Conservation (phyloP, 1,284 basidiomycete genomes). For the Moesziomyces aphidis region DNA sequence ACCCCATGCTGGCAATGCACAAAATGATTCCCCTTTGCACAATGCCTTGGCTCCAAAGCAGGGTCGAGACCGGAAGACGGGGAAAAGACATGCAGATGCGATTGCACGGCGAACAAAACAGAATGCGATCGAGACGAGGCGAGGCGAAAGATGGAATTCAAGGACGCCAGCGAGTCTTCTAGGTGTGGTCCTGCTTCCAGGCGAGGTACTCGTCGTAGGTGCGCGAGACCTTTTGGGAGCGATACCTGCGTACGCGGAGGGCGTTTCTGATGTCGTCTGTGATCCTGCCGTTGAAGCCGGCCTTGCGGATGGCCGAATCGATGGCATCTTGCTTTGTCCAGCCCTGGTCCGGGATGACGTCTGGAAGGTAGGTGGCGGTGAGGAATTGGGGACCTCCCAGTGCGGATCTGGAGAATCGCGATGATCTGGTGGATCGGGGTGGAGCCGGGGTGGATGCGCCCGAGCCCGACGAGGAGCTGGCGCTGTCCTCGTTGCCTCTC, state of each 20-base stretch:
- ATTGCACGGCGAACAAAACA: background rate
- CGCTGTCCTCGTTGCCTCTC: conserved; percentile 64
- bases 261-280: conserved; percentile 83
- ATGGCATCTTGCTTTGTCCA: conserved; percentile 91
- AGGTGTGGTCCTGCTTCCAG: conserved; percentile 27
- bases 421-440: conserved; percentile 8
- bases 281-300: conserved; percentile 82
- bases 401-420: conserved; percentile 2
- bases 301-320: conserved; percentile 90
- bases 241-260: conserved; percentile 84
- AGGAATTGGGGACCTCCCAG: conserved; percentile 71
- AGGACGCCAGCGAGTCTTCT: too few relatives aligned
- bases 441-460: conserved; percentile 34
- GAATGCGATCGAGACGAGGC: too few relatives aligned
- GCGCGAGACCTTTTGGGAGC: conserved; percentile 79
- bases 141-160: too few relatives aligned
- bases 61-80: background rate
- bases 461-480: conserved; percentile 76
- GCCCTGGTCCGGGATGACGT: conserved; percentile 90
- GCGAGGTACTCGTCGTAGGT: conserved; percentile 77
- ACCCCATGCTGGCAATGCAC: too few relatives aligned
- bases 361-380: conserved; percentile 92
- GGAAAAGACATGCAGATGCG: background rate
- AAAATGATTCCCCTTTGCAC: too few relatives aligned
- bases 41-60: too few relatives aligned